Evolutionary conservation across 2,329 filamentous ascomycete genomes (phyloP), one percentile per base, ranked within the genome.

Genomic region (Aureobasidium sp.): DNA sequence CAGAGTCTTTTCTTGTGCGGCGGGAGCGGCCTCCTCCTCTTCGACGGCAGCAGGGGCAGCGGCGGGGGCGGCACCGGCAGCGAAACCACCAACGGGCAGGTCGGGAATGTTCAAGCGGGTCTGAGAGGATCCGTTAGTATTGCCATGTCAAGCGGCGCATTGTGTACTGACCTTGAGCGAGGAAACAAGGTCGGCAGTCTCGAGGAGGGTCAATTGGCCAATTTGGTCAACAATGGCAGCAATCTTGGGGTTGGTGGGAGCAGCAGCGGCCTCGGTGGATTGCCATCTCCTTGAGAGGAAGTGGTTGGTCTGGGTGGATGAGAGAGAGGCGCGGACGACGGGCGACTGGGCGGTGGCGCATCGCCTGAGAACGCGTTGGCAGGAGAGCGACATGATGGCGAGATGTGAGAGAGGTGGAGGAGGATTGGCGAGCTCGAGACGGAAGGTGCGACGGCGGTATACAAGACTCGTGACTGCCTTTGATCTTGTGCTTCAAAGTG

Each of bases 21-120:
- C 90, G 39, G 93, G 91, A 1, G 90, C 90, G 64, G 94, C 92
- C 73, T 97, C 91, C 67, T 88, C 89, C 73, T 94, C 91, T 75
- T 92, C 84, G 19, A 78, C 85, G 24, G 79, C 83, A 17, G 88
- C 84, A 22, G 87, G 82, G 14, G 85, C 81, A 6, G 85, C 80
- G 11, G 81, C 80, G 53, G 81, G 79, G 40, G 83, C 81, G 33
- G 78, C 79, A 33, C 84, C 86, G 60, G 88, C 87, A 66, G 89
- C 87, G 75, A 97, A 97, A 65, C 90, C 91, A 68, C 93, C 93
- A 68, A 97, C 86, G 65, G 94, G 94, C 78, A 97, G 87, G 73
- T 99, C 94, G 74, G 94, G 95, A 73, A 99, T 97, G 78, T 99
- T 99, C 66, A 99, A 85, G 74, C 89, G 90, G 72, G 87, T 86